Conservation (phyloP, 306 rosid species). For the Fagus sylvatica region DNA sequence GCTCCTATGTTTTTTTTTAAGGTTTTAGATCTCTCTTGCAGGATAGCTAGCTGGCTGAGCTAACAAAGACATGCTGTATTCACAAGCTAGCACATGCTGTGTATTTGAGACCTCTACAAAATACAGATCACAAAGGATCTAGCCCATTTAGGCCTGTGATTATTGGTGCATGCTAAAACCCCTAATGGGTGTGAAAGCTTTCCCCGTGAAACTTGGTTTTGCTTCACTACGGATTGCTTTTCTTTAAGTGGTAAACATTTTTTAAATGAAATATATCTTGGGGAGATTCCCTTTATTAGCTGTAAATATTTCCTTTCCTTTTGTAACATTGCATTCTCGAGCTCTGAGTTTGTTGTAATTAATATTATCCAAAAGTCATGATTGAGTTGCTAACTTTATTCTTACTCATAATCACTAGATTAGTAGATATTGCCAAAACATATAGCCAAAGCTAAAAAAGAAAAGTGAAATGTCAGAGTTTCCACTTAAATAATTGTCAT, state of each 20-base stretch:
- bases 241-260: background rate
- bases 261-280: background rate
- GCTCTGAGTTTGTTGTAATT: background rate
- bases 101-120: background rate
- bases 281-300: background rate
- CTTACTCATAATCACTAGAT: background rate
- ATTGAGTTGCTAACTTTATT: background rate
- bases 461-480: background rate
- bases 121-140: background rate
- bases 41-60: constrained; percentile 41
- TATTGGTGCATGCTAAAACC: too few relatives aligned
- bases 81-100: constrained; percentile 47
- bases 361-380: background rate
- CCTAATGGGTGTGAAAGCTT: background rate
- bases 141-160: too few relatives aligned
- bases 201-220: background rate
- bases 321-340: background rate
- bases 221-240: background rate
- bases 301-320: background rate
- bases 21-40: background rate
- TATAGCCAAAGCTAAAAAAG: background rate
- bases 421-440: background rate
- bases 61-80: constrained; percentile 44
- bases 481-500: too few relatives aligned
- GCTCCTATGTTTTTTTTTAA: too few relatives aligned